Evolutionary conservation across 768 basidiomycete species (phyloP), one percentile per base, ranked within the genome.

Genomic region (Phaeolepiota aurea): DNA sequence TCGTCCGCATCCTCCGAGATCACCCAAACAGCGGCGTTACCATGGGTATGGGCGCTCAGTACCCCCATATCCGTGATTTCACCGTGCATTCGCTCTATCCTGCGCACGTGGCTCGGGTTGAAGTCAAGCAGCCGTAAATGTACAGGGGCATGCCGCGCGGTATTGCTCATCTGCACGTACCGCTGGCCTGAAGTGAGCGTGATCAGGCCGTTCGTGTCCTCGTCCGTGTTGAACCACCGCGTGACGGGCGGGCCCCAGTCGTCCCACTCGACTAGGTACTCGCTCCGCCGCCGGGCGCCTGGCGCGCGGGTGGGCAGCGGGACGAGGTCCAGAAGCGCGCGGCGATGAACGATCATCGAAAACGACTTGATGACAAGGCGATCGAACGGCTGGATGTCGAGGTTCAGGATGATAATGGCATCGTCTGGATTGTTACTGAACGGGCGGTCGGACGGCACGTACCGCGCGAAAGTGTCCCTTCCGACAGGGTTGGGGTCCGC

Each of bases 401-500:
- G 33, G 5, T 7, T 35, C 9, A 35, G 33, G 33, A 35, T 35
- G 33, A 35, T 35, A 15, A 35, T 19, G 7, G 33, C 33, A 16
- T 35, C 33, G 12, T 19, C 12, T 35, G 33, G 33, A 7, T 35
- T 16, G 16, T 35, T 35, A 15, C 9, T 9, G 33, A 35, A 35
- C 12, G 33, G 9, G 12, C 33, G 18, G 18, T 7, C n/a, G 18
- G 33, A 35, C 9, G 33, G 16, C 7, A 35, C 16, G 15, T 28
- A n/a, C n/a, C n/a, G n/a, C n/a, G 25, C n/a, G 25, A 48, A 45
- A 3, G 21, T 14, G 1, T 14, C 15, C 7, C 14, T 20, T 11
- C 32, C 40, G 14, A 35, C 45, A 5, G 46, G 48, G 18, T 41
- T 45, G 11, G 44, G 44, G n/a, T 45, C 40, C 9, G 32, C 22